Evolutionary conservation across 192 early-diverging fungal species (phyloP).

Genomic region (Chytriomyces hyalinus): DNA sequence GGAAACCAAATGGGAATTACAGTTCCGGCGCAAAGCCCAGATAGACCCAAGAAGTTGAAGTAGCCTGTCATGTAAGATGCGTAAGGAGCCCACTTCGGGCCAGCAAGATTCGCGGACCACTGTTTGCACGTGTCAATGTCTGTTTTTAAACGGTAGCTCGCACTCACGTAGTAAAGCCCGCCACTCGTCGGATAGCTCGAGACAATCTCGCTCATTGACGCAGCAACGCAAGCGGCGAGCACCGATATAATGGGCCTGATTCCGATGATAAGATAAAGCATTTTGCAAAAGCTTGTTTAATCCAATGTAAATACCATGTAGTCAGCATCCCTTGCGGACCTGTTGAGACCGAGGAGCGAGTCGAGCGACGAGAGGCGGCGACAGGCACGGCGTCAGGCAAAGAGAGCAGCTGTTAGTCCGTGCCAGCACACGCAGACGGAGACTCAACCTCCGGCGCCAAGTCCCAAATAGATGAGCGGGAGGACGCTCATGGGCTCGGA

Average conservation of each 20-base stretch:
- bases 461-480: constrained; percentile 17
- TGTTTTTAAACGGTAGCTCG: neutral
- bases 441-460: constrained; percentile 17
- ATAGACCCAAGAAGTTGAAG: constrained; percentile 36
- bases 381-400: neutral
- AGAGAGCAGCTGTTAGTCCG: neutral
- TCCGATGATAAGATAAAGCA: neutral
- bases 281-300: neutral
- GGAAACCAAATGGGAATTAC: neutral
- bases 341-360: neutral
- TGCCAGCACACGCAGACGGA: neutral
- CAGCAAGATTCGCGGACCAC: constrained; percentile 27
- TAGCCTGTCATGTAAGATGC: constrained; percentile 40
- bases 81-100: constrained; percentile 38
- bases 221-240: constrained; percentile 5
- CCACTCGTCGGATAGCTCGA: constrained; percentile 28
- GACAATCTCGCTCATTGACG: constrained; percentile 27
- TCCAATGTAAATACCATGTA: neutral
- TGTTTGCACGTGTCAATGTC: neutral
- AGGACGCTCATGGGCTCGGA: constrained; percentile 16
- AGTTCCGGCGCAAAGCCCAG: constrained; percentile 27
- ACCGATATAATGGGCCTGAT: constrained; percentile 18
- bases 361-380: neutral
- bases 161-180: constrained; percentile 26
- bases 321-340: constrained; percentile 25